Evolutionary conservation across 371 early-diverging fungal genomes (phyloP).

Genomic region (Lichtheimia ornata): DNA sequence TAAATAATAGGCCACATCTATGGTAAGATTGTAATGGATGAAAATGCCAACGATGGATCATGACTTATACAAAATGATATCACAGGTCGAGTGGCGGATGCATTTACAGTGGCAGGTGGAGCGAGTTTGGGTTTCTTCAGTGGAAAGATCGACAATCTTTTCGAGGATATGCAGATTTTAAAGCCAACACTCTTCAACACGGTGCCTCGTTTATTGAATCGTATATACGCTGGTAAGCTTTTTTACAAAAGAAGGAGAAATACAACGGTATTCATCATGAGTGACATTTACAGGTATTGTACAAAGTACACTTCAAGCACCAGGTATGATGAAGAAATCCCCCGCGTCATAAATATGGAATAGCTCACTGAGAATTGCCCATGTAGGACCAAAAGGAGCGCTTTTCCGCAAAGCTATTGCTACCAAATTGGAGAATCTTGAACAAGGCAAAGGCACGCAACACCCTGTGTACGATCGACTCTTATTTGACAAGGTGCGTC

Average conservation of each 20-base stretch:
- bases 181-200: constrained; percentile 83
- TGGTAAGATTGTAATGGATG: constrained; percentile 73
- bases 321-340: too few relatives aligned
- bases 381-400: constrained; percentile 64
- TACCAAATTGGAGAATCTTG: constrained; percentile 58
- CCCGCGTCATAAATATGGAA: too few relatives aligned
- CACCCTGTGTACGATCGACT: constrained; percentile 88
- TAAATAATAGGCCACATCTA: constrained; percentile 73
- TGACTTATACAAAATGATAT: too few relatives aligned
- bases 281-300: too few relatives aligned
- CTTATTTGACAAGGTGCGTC: constrained; percentile 85
- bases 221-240: constrained; percentile 84
- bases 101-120: constrained; percentile 31
- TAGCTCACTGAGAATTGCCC: constrained; percentile 28
- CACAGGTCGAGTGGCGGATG: constrained; percentile 45
- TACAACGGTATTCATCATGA: constrained; percentile 64
- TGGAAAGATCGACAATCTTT: constrained; percentile 78
- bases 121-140: constrained; percentile 80
- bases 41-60: too few relatives aligned
- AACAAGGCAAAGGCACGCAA: constrained; percentile 57
- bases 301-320: too few relatives aligned
- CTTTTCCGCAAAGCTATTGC: constrained; percentile 57
- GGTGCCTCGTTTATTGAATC: constrained; percentile 94
- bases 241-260: constrained; percentile 71
- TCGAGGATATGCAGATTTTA: constrained; percentile 82